Evolutionary conservation across 2,329 filamentous ascomycete species (phyloP).

Genomic region (Nigrospora osmanthi): DNA sequence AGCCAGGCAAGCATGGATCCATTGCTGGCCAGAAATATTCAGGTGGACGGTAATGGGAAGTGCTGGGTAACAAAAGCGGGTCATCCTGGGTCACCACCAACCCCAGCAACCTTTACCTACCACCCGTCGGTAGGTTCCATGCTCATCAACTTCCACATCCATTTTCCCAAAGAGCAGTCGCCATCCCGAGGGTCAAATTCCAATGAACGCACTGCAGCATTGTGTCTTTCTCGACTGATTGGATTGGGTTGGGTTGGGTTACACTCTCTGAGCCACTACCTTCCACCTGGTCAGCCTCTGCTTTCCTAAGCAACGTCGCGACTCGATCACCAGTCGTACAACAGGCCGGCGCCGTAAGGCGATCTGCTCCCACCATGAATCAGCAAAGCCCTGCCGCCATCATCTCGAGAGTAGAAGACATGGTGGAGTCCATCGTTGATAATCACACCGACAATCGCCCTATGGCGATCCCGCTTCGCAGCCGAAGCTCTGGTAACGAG

Average conservation of each 20-base stretch:
- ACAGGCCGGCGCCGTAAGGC: constrained; percentile 12
- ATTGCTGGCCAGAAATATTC: too few relatives aligned
- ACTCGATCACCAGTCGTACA: background rate
- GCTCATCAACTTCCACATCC: too few relatives aligned
- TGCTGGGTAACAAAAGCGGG: too few relatives aligned
- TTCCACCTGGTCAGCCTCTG: background rate
- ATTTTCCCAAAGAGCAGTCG: too few relatives aligned
- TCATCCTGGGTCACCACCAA: too few relatives aligned
- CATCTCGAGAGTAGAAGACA: constrained; percentile 35
- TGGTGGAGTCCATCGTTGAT: constrained; percentile 44
- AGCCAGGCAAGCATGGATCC: too few relatives aligned
- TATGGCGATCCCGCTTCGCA: constrained; percentile 39
- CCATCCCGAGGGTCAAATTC: too few relatives aligned
- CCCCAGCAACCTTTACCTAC: too few relatives aligned
- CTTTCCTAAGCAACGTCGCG: background rate
- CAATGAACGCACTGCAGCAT: background rate
- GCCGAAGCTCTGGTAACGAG: constrained; percentile 18
- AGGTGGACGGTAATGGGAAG: too few relatives aligned
- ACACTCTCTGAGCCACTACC: background rate
- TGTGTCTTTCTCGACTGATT: background rate
- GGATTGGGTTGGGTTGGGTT: background rate
- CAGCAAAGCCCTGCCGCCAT: background rate
- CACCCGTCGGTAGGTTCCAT: too few relatives aligned
- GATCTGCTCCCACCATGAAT: background rate
- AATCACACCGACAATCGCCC: constrained; percentile 34